Base-by-base conservation (phyloP, 345 rosid genomes). In the Laguncularia racemosa region DNA sequence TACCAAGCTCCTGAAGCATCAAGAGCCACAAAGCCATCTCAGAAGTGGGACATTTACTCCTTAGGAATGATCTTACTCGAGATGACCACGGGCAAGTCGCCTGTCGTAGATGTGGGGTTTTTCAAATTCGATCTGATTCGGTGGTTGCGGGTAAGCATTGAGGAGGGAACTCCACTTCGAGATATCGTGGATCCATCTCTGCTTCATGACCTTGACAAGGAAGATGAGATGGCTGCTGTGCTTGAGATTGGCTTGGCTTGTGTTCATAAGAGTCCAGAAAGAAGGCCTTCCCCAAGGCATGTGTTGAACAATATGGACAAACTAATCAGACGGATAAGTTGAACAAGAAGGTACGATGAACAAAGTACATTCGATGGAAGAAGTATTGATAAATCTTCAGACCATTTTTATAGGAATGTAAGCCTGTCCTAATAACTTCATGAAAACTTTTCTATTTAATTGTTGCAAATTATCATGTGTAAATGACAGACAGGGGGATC, bases 31-130 rank as follows among this genome's bases (percentile, higher is more conserved):
- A 89, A 83, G 78, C 96, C 97, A 55, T 85, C 99, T 16, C 97
- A 93, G 74, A 93, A 89, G 66, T 87, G 99, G 96, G 99, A 93
- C 67, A 77, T 93, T 44, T 85, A 87, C 80, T 87, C 97, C 12
- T 93, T 68, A n/a, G 97, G 99, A 57, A 78, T 89, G 73, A 74
- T 85, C 7, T 56, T 89, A 50, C 83, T 89, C 13, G 99, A 93
- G 70, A 67, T 85, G 74, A 67, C 87, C 54, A 80, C 95, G 0
- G 97, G 95, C 8, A 87, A 81, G 75, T 68, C 68, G 40, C 89
- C 97, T 14, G 58, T 72, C 50, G 48, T 78, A 46, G 78, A 77
- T 53, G 62, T 66, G 14, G 82, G 79, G 45, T 55, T 71, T 23
- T 58, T 57, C 1, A 85, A 81, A 52, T 71, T 81, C 65, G 79